phyloP scores from a whole-genome alignment of 768 basidiomycete species.

The Porphyrellus cyaneotinctus region DNA sequence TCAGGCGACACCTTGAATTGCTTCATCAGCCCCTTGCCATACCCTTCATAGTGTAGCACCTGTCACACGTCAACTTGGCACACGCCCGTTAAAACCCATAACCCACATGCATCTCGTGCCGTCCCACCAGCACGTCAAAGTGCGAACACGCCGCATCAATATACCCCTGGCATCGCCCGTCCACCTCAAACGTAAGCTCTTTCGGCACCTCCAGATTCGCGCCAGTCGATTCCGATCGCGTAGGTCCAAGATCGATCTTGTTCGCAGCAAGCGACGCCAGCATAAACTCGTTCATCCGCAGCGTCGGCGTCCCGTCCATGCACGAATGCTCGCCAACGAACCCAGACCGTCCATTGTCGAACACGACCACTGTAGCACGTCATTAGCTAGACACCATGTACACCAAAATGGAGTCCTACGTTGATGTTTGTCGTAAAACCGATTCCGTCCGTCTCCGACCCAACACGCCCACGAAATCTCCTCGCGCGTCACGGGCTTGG shows the following conservation, averaged over 20 bases:
- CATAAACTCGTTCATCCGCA: conserved; percentile 93
- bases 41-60: conserved; percentile 82
- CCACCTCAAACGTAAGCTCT: conserved; percentile 70
- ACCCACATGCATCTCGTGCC: conserved; percentile 76
- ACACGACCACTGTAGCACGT: conserved; percentile 70
- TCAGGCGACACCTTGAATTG: conserved; percentile 81
- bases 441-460: conserved; percentile 86
- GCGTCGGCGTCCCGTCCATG: conserved; percentile 93
- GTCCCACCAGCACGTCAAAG: conserved; percentile 71
- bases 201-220: conserved; percentile 48
- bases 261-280: conserved; percentile 67
- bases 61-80: conserved; percentile 25
- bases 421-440: conserved; percentile 98
- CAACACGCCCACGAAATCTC: conserved; percentile 79
- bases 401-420: conserved; percentile 39
- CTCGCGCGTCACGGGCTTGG: conserved; percentile 74
- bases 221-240: conserved; percentile 33
- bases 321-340: conserved; percentile 88
- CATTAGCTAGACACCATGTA: conserved; percentile 1
- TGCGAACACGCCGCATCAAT: conserved; percentile 57
- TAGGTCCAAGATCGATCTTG: conserved; percentile 73
- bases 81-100: neutral
- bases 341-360: conserved; percentile 90
- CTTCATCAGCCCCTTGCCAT: conserved; percentile 88
- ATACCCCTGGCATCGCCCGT: conserved; percentile 46